phyloP scores from a whole-genome alignment of 192 early-diverging fungal species.

The Podila clonocystis region DNA sequence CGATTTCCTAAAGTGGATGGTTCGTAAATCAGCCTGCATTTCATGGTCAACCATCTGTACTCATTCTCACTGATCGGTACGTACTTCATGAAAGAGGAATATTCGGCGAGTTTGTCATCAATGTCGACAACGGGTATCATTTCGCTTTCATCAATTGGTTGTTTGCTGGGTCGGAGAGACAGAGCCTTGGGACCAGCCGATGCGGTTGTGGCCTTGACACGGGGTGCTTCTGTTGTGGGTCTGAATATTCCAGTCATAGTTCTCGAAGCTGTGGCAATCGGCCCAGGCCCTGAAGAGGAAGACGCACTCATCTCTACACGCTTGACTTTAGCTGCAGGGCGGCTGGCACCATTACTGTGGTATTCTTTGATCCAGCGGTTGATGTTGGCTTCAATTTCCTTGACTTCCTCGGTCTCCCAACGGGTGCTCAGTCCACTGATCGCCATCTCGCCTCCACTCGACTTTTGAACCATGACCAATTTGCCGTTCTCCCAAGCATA shows the following conservation, averaged over 20 bases:
- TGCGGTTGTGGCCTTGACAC: slow-evolving; percentile 44
- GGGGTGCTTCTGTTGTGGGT: slow-evolving; percentile 34
- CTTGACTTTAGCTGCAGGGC: slow-evolving; percentile 15
- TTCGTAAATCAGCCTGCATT: too few relatives aligned
- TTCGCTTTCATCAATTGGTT: slow-evolving; percentile 22
- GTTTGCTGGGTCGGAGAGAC: slow-evolving; percentile 30
- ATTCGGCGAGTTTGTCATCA: slow-evolving; percentile 43
- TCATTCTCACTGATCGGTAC: neutral
- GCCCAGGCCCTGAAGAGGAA: neutral
- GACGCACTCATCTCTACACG: neutral
- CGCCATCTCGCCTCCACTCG: slow-evolving; percentile 50
- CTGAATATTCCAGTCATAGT: slow-evolving; percentile 7
- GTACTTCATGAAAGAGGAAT: slow-evolving; percentile 50
- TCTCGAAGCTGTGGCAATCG: neutral
- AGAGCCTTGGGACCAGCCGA: slow-evolving; percentile 24
- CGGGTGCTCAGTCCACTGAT: slow-evolving; percentile 53
- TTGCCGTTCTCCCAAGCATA: slow-evolving; percentile 62
- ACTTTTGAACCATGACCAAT: slow-evolving; percentile 56
- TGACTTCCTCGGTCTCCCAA: slow-evolving; percentile 61
- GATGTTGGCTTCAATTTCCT: slow-evolving; percentile 57
- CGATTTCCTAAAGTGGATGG: slow-evolving; percentile 17
- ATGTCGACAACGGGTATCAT: slow-evolving; percentile 48
- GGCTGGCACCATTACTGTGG: slow-evolving; percentile 42
- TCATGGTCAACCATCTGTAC: too few relatives aligned
- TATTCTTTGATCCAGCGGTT: slow-evolving; percentile 62